A percentile compares a stretch with the other conserved stretches of the same genome.
Evolutionary conservation across 2,329 filamentous ascomycete species (phyloP).

Genomic region (Cryphonectria parasitica): DNA sequence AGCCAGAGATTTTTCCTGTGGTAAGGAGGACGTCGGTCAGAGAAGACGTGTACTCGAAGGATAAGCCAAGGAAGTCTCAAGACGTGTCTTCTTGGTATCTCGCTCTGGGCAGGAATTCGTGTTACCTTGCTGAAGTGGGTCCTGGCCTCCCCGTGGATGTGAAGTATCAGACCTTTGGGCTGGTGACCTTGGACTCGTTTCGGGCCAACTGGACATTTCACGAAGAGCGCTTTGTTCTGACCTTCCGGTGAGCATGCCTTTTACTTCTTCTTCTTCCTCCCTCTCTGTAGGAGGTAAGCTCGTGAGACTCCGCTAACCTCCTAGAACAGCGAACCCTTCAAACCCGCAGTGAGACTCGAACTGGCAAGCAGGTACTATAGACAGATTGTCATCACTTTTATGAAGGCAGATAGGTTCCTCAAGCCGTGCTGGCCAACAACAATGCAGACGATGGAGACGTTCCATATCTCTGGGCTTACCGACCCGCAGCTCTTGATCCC

Average conservation of each 20-base stretch:
- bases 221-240: constrained; percentile 60
- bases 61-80: constrained; percentile 49
- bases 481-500: constrained; percentile 58
- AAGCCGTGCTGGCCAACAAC: constrained; percentile 63
- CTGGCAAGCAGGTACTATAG: constrained; percentile 59
- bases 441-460: constrained; percentile 56
- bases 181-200: constrained; percentile 57
- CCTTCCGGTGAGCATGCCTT: constrained; percentile 48
- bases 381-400: constrained; percentile 57
- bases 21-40: constrained; percentile 50
- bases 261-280: not conserved
- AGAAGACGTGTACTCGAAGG: constrained; percentile 42
- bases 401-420: constrained; percentile 57
- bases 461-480: constrained; percentile 56
- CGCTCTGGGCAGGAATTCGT: constrained; percentile 57
- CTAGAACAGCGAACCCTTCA: constrained; percentile 38
- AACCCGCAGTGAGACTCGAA: constrained; percentile 40
- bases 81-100: constrained; percentile 60
- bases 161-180: constrained; percentile 54
- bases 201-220: constrained; percentile 54
- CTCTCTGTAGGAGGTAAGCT: not conserved
- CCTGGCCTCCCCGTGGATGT: constrained; percentile 51
- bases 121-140: constrained; percentile 56
- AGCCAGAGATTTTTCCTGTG: constrained; percentile 56
- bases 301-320: constrained; percentile 7